A percentile compares a stretch with the other conserved stretches of the same genome.
Conservation (phyloP, 2,329 filamentous ascomycete genomes). For the Nothopassalora personata region DNA sequence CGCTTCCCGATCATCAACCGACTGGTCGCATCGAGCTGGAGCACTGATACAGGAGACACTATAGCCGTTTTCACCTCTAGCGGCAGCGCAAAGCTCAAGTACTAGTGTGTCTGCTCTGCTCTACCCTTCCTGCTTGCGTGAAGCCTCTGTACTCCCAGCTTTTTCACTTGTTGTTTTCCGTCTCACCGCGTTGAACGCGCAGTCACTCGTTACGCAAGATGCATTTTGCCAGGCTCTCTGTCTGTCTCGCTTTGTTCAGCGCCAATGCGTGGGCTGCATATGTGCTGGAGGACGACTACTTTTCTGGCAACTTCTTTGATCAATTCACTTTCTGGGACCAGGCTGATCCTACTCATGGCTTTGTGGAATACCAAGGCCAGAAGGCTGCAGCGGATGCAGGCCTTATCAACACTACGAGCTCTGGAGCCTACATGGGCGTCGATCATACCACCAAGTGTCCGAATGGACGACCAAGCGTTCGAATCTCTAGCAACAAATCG, state of each 20-base stretch:
- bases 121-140: neutral
- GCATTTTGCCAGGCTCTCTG: conserved; percentile 19
- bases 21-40: neutral
- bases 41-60: neutral
- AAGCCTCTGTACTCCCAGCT: neutral
- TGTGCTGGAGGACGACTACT: conserved; percentile 46
- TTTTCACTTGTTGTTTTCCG: neutral
- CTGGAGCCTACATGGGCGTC: conserved; percentile 31
- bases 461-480: conserved; percentile 62
- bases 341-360: conserved; percentile 67
- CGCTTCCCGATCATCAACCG: neutral
- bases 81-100: neutral
- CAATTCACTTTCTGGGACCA: conserved; percentile 49
- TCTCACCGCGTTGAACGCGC: conserved; percentile 6
- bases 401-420: conserved; percentile 22
- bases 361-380: conserved; percentile 62
- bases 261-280: conserved; percentile 29
- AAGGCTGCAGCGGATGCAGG: conserved; percentile 43
- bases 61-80: neutral
- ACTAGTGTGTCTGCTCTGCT: neutral
- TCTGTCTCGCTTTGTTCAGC: conserved; percentile 18
- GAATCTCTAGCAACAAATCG: conserved; percentile 59
- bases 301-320: conserved; percentile 45
- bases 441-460: conserved; percentile 40
- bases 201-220: conserved; percentile 19